Evolutionary conservation across 768 basidiomycete species (phyloP), one percentile per base, ranked within the genome.

Genomic region (Psilocybe cyanescens): DNA sequence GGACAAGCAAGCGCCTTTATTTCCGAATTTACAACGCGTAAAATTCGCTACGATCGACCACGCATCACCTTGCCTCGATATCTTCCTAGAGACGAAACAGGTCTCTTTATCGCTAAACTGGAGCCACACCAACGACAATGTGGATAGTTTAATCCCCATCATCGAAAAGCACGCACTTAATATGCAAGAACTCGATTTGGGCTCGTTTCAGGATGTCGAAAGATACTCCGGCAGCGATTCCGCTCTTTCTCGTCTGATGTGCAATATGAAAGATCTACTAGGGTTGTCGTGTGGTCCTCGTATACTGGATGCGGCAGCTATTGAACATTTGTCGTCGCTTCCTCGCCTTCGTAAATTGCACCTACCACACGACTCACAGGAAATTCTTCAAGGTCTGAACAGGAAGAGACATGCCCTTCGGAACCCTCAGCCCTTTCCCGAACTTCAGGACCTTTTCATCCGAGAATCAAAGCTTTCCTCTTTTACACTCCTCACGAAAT

Each of bases 141-240:
- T 58, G 16, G 19, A 37, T 16, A 29, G 12, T 4, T 19, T 66
- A 19, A 60, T 63, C 41, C 51, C 37, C 1, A 45, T 51, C 2
- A 63, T 66, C 31, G 49, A 49, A n/a, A 8, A 45, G 31, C 37
- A 58, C 33, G 65, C 65, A 7, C 30, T 55, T 8, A 60, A 63
- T 29, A 63, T 63, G 59, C 47, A 60, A 41, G 65, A 66, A 52
- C 62, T 66, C 16, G 65, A 66, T 37, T 35, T 66, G 5, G 61
- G 62, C n/a, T 48, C 57, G 1, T 35, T 59, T 8, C 37, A 59
- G 46, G 50, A 51, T 6, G 8, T 47, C 17, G 31, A 48, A 28
- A 48, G 28, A 57, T 31, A 14, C 3, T 24, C 17, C 19, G 41
- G 41, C n/a, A 48, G 29, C 11, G 31, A n/a, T 7, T n/a, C 29